A percentile compares a stretch with the other conserved stretches of the same genome.
Evolutionary conservation across 495 filamentous ascomycete species (phyloP).

Genomic region (Lasiosphaeria miniovina): DNA sequence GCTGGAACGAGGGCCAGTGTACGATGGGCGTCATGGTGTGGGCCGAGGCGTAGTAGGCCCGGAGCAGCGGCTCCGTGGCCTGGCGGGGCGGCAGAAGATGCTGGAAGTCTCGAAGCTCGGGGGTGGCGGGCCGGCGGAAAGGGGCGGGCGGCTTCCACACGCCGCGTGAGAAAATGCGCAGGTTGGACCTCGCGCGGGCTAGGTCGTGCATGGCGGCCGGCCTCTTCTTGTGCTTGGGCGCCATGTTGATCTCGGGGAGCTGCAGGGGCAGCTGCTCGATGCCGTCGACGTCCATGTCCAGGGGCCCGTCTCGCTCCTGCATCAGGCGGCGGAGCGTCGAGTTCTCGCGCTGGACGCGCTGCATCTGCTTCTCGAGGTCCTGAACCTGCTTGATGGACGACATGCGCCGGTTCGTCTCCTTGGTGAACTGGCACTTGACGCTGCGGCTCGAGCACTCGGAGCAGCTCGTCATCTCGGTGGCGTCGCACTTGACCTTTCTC

Average conservation of each 20-base stretch:
- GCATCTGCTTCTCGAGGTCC: conserved; percentile 90
- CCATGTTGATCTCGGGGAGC: conserved; percentile 67
- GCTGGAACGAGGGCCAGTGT: conserved; percentile 82
- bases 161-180: conserved; percentile 70
- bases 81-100: conserved; percentile 66
- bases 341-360: conserved; percentile 69
- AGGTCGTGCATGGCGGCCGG: conserved; percentile 64
- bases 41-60: conserved; percentile 69
- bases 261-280: conserved; percentile 58
- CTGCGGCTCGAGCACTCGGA: conserved; percentile 94
- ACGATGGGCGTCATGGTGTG: conserved; percentile 81
- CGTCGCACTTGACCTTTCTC: conserved; percentile 98
- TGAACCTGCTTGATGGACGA: conserved; percentile 99
- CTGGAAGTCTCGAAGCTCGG: conserved; percentile 46
- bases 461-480: conserved; percentile 91
- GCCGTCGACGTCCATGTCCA: conserved; percentile 60
- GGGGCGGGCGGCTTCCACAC: conserved; percentile 79
- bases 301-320: conserved; percentile 43
- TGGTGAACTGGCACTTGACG: conserved; percentile 97
- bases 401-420: conserved; percentile 98
- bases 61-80: conserved; percentile 70
- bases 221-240: conserved; percentile 58
- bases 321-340: conserved; percentile 62
- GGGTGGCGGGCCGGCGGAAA: conserved; percentile 56
- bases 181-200: conserved; percentile 65